A percentile compares a stretch with the other conserved stretches of the same genome.
Evolutionary conservation across 768 basidiomycete species (phyloP).

Genomic region (Amanita thiersii): DNA sequence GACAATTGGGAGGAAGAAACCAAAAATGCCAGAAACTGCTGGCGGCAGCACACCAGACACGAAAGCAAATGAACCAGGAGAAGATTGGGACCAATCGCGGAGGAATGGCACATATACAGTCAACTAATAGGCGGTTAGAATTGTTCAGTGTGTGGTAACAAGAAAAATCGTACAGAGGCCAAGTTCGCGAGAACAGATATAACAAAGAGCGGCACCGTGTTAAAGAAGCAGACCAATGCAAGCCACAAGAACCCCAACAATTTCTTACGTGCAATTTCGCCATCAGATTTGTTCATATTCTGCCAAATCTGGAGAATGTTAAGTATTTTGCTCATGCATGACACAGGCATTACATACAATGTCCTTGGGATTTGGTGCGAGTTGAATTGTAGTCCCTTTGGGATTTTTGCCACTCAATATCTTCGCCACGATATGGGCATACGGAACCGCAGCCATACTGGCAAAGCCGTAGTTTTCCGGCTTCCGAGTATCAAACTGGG

Average conservation of each 20-base stretch:
- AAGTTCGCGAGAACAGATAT: constrained; percentile 92
- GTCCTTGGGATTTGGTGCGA: constrained; percentile 88
- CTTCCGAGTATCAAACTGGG: constrained; percentile 62
- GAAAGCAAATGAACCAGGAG: constrained; percentile 65
- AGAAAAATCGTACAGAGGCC: constrained; percentile 47
- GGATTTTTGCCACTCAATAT: constrained; percentile 60
- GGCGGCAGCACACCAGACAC: constrained; percentile 93
- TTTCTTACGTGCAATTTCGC: constrained; percentile 57
- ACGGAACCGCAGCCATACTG: constrained; percentile 82
- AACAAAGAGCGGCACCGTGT: constrained; percentile 85
- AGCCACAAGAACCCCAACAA: constrained; percentile 76
- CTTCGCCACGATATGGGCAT: constrained; percentile 80
- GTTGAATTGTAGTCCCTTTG: constrained; percentile 59
- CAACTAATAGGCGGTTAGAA: constrained; percentile 31
- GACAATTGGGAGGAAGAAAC: constrained; percentile 83
- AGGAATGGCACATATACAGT: constrained; percentile 70
- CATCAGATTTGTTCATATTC: constrained; percentile 73
- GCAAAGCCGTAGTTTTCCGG: constrained; percentile 91
- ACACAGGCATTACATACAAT: constrained; percentile 42
- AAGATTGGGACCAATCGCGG: constrained; percentile 55
- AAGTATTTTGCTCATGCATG: too few relatives aligned
- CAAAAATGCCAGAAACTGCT: constrained; percentile 79
- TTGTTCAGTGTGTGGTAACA: neutral
- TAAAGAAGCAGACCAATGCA: constrained; percentile 79
- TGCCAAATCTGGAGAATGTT: constrained; percentile 93